These are phyloP conservation scores for Periglandula ipomoeae DNA, from an alignment of 2,329 filamentous ascomycete genomes.

Conservation along the genomic window DNA sequence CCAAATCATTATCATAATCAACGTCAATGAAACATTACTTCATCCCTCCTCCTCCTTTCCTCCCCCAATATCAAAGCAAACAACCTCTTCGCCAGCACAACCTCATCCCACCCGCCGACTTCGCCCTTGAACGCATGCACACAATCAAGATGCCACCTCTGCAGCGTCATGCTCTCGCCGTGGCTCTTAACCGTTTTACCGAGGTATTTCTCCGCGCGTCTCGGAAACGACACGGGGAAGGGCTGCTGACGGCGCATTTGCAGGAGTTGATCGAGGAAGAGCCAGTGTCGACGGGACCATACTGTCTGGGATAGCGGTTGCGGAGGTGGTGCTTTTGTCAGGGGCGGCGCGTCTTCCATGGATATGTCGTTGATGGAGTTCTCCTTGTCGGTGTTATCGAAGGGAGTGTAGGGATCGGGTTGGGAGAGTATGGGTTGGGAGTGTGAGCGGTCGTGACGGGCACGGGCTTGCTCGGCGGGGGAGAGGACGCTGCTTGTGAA, in stretches of 20 bases:
- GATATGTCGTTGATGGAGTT: constrained; percentile 20
- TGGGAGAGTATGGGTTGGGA: constrained; percentile 13
- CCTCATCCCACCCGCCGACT: constrained; percentile 42
- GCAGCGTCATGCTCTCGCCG: constrained; percentile 36
- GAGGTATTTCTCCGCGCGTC: constrained; percentile 27
- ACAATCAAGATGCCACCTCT: constrained; percentile 49
- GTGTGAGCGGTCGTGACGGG: constrained; percentile 22
- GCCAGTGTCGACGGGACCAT: constrained; percentile 46
- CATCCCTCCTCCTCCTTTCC: constrained; percentile 20
- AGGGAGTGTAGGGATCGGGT: constrained; percentile 2
- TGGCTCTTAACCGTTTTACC: constrained; percentile 40
- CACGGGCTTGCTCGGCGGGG: constrained; percentile 31
- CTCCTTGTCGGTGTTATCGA: constrained; percentile 21
- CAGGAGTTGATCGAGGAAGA: constrained; percentile 41
- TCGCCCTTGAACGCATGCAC: constrained; percentile 42
- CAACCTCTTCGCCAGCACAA: constrained; percentile 39
- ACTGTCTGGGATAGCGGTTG: constrained; percentile 31
- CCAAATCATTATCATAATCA: not conserved
- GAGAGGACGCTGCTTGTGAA: constrained; percentile 44
- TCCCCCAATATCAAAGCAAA: constrained; percentile 45
- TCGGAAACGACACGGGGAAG: constrained; percentile 20
- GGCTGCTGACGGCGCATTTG: constrained; percentile 36
- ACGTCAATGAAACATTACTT: constrained; percentile 23
- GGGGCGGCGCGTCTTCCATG: constrained; percentile 19
- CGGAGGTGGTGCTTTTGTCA: constrained; percentile 4